These are phyloP conservation scores for Oenanthe sinensis DNA, from an alignment of 129 eudicot genomes.

Conservation along the genomic window DNA sequence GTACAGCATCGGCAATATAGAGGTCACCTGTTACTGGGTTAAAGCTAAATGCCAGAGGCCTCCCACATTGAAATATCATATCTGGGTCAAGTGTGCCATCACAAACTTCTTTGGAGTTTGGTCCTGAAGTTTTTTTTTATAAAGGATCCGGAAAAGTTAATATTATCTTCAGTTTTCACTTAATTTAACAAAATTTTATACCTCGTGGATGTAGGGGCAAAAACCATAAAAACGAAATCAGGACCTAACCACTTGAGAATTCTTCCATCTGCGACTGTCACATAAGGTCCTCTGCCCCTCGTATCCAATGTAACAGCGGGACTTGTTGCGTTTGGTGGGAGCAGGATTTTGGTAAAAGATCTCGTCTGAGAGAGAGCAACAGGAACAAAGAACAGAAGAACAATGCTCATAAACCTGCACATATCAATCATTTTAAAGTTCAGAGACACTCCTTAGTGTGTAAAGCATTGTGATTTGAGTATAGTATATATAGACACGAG, in stretches of 20 bases:
- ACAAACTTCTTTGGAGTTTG: not conserved
- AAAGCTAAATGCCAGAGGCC: not conserved
- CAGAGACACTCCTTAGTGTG: not conserved
- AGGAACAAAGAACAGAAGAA: not conserved
- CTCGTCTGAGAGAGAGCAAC: not conserved
- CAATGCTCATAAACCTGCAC: not conserved
- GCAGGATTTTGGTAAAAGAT: slow-evolving; percentile 15
- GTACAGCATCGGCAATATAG: not conserved
- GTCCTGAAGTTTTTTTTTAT: not conserved
- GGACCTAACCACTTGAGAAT: slow-evolving; percentile 36
- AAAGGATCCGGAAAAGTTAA: no score
- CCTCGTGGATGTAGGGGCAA: slow-evolving; percentile 34
- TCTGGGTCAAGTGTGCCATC: not conserved
- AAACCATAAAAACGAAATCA: slow-evolving; percentile 20
- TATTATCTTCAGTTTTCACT: no score
- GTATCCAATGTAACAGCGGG: slow-evolving; percentile 30
- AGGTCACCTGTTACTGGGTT: not conserved
- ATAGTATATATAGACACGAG: no score
- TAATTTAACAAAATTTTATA: not conserved
- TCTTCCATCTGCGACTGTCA: slow-evolving; percentile 30
- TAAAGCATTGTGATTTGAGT: no score
- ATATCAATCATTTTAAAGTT: not conserved
- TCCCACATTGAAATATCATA: not conserved
- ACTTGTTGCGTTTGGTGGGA: slow-evolving; percentile 26
- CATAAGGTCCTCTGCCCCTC: slow-evolving; percentile 35